A percentile compares a stretch with the other conserved stretches of the same genome.
Evolutionary conservation across 2,329 filamentous ascomycete genomes (phyloP).

Genomic region (Aspergillus proliferans): DNA sequence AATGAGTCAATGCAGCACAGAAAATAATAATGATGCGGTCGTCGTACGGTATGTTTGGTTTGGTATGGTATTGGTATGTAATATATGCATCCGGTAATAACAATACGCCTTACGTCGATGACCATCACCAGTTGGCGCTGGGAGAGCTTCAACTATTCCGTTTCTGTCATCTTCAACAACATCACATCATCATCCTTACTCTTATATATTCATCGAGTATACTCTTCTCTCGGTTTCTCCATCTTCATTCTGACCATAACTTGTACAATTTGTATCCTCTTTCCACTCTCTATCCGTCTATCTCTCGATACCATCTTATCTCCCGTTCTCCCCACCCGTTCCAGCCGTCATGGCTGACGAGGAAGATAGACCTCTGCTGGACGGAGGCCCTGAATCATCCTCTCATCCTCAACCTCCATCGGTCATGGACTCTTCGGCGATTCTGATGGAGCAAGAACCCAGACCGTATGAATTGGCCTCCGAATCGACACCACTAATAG

Average conservation of each 20-base stretch:
- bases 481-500: conserved; percentile 39
- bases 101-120: background rate
- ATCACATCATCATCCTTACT: background rate
- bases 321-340: conserved; percentile 1
- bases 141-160: background rate
- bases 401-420: conserved; percentile 14
- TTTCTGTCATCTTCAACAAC: background rate
- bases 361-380: conserved; percentile 24
- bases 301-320: conserved; percentile 4
- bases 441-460: conserved; percentile 11
- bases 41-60: conserved; percentile 14
- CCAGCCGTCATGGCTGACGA: conserved; percentile 30
- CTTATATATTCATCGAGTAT: background rate
- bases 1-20: background rate
- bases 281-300: background rate
- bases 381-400: conserved; percentile 16
- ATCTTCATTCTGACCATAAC: background rate
- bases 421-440: conserved; percentile 7
- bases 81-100: background rate
- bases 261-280: conserved; percentile 1
- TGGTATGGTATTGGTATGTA: conserved; percentile 1
- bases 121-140: background rate
- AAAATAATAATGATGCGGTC: background rate
- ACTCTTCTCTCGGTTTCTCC: background rate
- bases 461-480: conserved; percentile 31